Evolutionary conservation across 2,329 filamentous ascomycete species (phyloP), one percentile per base, ranked within the genome.

Genomic region (Aspergillus piperis): DNA sequence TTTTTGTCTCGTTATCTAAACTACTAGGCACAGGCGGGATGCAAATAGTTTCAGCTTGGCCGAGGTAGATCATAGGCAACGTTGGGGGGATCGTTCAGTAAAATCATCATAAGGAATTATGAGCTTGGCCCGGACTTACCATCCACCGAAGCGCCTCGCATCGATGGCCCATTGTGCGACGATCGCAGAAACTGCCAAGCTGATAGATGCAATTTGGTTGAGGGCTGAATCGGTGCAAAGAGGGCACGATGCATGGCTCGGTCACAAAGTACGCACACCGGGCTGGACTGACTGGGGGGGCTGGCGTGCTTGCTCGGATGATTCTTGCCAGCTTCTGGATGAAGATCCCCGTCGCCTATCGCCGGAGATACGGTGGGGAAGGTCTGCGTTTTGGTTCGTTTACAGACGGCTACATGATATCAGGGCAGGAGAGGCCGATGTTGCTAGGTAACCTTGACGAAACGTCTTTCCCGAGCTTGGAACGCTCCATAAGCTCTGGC

Each of bases 281-380:
- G 17, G 13, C 32, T 36, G 10, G 11, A 13, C 11, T 13, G 32
- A 10, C 32, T 36, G 32, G 32, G 32, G 30, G 32, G 30, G 32
- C 25, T 30, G 47, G 47, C 15, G 25, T 17, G 23, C 47, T 50
- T 23, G 44, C 47, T 50, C 44, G 44, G 44, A 49, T 49, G 44
- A 50, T 50, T 50, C 47, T 50, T 30, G 25, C 47, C 25, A 50
- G 47, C 47, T 32, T 32, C 47, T 50, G 47, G 47, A 50, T 50
- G 47, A 50, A 50, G 47, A 50, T 50, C 47, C 23, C 25, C 47
- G 47, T 50, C 47, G 47, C 47, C 47, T 50, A 50, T 50, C 25
- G 47, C 25, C 47, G 47, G 47, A 50, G 25, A 50, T 50, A 27
- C 25, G 47, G 47, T 50, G 47, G 47, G 27, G 47, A 50, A n/a